These are phyloP conservation scores for Gyromitra esculenta DNA, from an alignment of 2,329 filamentous ascomycete genomes.

Conservation along the genomic window DNA sequence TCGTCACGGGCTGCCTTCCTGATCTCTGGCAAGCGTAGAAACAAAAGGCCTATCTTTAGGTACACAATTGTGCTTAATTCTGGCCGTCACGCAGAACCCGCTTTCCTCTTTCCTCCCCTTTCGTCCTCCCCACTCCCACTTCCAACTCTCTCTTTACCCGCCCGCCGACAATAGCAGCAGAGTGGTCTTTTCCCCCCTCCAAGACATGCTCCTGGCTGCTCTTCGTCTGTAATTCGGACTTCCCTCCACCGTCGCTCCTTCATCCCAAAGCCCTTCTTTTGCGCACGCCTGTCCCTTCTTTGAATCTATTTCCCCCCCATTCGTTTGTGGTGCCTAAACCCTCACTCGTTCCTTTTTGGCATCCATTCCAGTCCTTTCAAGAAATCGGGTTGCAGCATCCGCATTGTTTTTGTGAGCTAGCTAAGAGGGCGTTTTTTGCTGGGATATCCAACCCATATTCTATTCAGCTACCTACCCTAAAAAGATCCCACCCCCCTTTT, in stretches of 20 bases:
- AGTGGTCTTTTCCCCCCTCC: conserved; percentile 9
- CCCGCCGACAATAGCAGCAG: conserved; percentile 44
- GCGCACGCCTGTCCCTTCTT: conserved; percentile 27
- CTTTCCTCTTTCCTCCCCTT: conserved; percentile 24
- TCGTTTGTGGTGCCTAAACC: conserved; percentile 18
- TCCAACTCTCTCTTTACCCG: conserved; percentile 44
- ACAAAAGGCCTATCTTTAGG: conserved; percentile 48
- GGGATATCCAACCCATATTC: conserved; percentile 19
- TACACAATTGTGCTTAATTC: conserved; percentile 25
- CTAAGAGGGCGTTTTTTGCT: conserved; percentile 6
- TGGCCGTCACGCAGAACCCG: conserved; percentile 31
- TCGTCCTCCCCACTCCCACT: conserved; percentile 14
- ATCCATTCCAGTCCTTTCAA: conserved; percentile 40
- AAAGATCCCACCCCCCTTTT: conserved; percentile 26
- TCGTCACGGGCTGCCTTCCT: conserved; percentile 47
- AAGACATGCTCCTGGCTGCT: conserved; percentile 18
- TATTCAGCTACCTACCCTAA: conserved; percentile 28
- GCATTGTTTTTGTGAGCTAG: conserved; percentile 22
- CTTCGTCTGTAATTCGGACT: conserved; percentile 9
- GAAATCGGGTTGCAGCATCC: conserved; percentile 33
- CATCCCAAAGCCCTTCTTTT: conserved; percentile 1
- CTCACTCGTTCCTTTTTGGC: conserved; percentile 41
- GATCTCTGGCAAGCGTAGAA: conserved; percentile 39
- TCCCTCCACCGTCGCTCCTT: conserved; percentile 20
- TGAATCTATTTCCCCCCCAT: conserved; percentile 20